These are phyloP conservation scores for Kodamaea nitidulidarum DNA, from an alignment of 805 yeast species.

Conservation along the genomic window DNA sequence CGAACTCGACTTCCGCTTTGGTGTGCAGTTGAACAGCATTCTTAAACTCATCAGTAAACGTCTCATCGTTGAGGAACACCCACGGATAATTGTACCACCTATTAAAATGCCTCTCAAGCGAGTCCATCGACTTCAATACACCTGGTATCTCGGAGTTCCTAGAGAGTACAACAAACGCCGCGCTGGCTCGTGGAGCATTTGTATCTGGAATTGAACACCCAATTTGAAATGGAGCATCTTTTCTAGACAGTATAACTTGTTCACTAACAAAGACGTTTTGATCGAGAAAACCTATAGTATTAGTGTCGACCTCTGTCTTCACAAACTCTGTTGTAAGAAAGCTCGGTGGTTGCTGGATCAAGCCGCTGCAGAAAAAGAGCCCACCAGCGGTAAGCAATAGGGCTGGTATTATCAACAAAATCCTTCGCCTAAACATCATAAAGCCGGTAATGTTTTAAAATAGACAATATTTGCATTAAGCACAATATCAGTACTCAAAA, in stretches of 20 bases:
- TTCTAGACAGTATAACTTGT: constrained; percentile 14
- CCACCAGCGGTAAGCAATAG: not conserved
- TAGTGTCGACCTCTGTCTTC: not conserved
- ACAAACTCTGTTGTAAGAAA: not conserved
- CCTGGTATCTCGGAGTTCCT: constrained; percentile 76
- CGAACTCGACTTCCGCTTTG: constrained; percentile 66
- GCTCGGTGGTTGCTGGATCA: not conserved
- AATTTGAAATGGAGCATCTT: constrained; percentile 43
- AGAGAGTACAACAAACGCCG: constrained; percentile 80
- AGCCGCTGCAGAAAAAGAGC: not conserved
- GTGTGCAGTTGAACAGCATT: constrained; percentile 49
- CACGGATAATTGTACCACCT: constrained; percentile 94
- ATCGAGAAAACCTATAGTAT: constrained; percentile 1
- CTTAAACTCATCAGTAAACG: constrained; percentile 64
- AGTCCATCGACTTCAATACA: constrained; percentile 66
- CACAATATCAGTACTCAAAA: too few relatives aligned
- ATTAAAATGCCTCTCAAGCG: constrained; percentile 84
- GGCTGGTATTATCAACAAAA: not conserved
- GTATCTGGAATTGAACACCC: constrained; percentile 53
- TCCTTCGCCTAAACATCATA: not conserved
- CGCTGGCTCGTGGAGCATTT: constrained; percentile 56
- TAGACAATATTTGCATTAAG: too few relatives aligned
- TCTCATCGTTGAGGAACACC: constrained; percentile 80
- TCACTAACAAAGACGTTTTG: constrained; percentile 11
- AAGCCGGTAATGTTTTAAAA: too few relatives aligned